Evolutionary conservation across 1,284 basidiomycete genomes (phyloP).

Genomic region (Pascua sp.): DNA sequence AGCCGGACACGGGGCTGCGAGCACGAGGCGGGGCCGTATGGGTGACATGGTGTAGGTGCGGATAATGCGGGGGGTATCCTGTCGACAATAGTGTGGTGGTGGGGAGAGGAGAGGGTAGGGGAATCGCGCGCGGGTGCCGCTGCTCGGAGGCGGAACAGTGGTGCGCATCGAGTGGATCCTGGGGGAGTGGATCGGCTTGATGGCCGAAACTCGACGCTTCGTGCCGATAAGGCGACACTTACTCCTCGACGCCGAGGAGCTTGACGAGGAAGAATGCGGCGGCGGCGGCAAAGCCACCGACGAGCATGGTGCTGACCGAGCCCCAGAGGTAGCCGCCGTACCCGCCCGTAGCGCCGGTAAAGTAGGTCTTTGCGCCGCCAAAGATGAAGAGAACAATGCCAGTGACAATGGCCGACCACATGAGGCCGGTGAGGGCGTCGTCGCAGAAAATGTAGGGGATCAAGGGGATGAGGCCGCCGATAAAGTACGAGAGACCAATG

Average conservation of each 20-base stretch:
- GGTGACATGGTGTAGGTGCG: no score
- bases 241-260: slow-evolving; percentile 59
- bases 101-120: no score
- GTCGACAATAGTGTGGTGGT: no score
- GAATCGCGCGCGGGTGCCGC: no score
- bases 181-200: no score
- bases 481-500: slow-evolving; percentile 75
- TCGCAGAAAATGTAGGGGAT: slow-evolving; percentile 85
- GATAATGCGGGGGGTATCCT: no score
- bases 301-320: slow-evolving; percentile 80
- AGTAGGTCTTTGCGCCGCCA: slow-evolving; percentile 81
- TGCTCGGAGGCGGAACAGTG: no score
- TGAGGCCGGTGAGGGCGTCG: slow-evolving; percentile 48
- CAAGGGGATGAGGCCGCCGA: slow-evolving; percentile 80
- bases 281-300: slow-evolving; percentile 80
- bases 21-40: no score
- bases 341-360: slow-evolving; percentile 70
- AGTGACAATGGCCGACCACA: slow-evolving; percentile 58
- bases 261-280: slow-evolving; percentile 84
- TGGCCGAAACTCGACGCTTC: no score
- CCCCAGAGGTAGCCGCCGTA: slow-evolving; percentile 68
- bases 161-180: no score
- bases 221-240: neutral
- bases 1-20: no score
- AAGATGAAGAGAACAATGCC: slow-evolving; percentile 82